phyloP scores from a whole-genome alignment of 768 basidiomycete genomes.

The Hydnum rufescens region DNA sequence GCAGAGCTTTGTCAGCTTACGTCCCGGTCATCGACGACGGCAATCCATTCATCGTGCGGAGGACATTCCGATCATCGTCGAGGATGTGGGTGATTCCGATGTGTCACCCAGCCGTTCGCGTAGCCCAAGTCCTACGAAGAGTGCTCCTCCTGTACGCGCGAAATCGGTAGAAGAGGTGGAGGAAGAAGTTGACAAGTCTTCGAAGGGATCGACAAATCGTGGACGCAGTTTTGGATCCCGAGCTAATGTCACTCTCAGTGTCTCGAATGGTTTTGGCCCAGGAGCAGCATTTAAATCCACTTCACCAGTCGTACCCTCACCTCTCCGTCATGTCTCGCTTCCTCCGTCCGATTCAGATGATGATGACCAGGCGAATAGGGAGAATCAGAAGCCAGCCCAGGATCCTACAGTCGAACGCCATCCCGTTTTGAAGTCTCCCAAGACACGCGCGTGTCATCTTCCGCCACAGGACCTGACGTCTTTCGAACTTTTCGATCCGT shows the following conservation, averaged over 20 bases:
- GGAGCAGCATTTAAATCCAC: conserved; percentile 18
- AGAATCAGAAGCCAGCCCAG: too few relatives aligned
- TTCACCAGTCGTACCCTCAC: conserved; percentile 47
- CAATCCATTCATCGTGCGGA: too few relatives aligned
- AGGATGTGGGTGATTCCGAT: too few relatives aligned
- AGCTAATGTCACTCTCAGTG: not conserved
- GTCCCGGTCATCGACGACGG: too few relatives aligned
- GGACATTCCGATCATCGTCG: too few relatives aligned
- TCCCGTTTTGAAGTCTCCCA: conserved; percentile 12
- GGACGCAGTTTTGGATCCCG: too few relatives aligned
- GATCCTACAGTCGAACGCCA: not conserved
- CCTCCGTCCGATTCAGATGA: conserved; percentile 16
- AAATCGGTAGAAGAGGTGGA: not conserved
- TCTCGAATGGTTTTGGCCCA: not conserved
- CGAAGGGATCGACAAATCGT: too few relatives aligned
- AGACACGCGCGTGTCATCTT: conserved; percentile 15
- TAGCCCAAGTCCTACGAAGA: not conserved
- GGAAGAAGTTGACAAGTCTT: too few relatives aligned
- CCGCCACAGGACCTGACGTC: conserved; percentile 28
- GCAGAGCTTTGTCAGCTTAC: too few relatives aligned
- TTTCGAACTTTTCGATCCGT: conserved; percentile 17
- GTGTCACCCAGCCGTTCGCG: too few relatives aligned
- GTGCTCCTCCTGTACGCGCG: too few relatives aligned
- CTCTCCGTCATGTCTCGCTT: conserved; percentile 45
- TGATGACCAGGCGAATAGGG: conserved; percentile 11